phyloP scores from a whole-genome alignment of 2,329 filamentous ascomycete species.

The Clarireedia monteithiana region DNA sequence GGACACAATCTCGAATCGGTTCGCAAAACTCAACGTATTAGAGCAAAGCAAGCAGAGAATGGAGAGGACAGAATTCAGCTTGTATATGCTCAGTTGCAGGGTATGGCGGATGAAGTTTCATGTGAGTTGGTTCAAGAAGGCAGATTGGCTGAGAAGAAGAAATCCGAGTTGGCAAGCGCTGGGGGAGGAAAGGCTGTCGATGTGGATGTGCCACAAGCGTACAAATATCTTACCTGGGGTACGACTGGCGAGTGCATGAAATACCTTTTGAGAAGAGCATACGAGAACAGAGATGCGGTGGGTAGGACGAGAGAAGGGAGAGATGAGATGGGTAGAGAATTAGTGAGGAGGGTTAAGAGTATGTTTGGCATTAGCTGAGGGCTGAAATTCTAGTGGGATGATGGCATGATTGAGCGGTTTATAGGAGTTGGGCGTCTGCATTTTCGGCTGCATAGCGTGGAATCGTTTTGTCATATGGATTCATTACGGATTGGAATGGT shows the following conservation, averaged over 20 bases:
- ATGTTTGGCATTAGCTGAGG: conserved; percentile 28
- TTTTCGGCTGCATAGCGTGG: too few species aligned
- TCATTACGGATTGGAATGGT: too few species aligned
- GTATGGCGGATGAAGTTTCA: conserved; percentile 93
- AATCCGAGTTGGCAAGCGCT: background rate
- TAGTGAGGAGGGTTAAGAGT: conserved; percentile 46
- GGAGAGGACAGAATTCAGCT: conserved; percentile 36
- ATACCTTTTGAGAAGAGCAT: conserved; percentile 56
- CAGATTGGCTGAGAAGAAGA: conserved; percentile 21
- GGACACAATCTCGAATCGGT: conserved; percentile 77
- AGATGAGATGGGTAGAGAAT: conserved; percentile 54
- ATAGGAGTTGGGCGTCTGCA: too few species aligned
- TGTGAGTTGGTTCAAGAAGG: conserved; percentile 42
- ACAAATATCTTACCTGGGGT: conserved; percentile 65
- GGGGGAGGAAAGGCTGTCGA: conserved; percentile 20
- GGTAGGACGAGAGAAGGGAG: conserved; percentile 53
- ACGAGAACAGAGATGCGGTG: conserved; percentile 69
- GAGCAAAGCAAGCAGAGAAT: conserved; percentile 34
- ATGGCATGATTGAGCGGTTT: too few species aligned
- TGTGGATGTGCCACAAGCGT: conserved; percentile 47
- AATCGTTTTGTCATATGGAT: too few species aligned
- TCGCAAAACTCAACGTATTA: conserved; percentile 43
- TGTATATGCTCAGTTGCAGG: conserved; percentile 75
- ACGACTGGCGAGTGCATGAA: conserved; percentile 75
- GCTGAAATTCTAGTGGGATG: too few species aligned